Evolutionary conservation across 1,284 basidiomycete species (phyloP).

Genomic region (Microbotryomycetes sp.): DNA sequence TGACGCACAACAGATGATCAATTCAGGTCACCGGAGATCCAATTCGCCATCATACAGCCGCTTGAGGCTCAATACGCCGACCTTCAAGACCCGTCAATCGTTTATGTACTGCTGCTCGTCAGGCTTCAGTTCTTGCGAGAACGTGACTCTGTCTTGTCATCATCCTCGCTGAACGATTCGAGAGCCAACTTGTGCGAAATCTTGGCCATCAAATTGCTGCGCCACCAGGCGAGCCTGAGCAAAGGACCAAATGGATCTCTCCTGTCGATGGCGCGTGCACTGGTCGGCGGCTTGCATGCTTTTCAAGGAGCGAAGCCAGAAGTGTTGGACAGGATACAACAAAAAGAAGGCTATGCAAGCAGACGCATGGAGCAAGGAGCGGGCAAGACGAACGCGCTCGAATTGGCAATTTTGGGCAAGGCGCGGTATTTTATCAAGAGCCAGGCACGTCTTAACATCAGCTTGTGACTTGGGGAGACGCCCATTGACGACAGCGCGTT

Average conservation of each 20-base stretch:
- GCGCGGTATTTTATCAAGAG: constrained; percentile 22
- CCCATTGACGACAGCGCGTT: constrained; percentile 5
- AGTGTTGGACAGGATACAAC: constrained; percentile 20
- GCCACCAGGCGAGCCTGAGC: constrained; percentile 12
- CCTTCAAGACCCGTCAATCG: constrained; percentile 15
- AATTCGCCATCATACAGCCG: constrained; percentile 18
- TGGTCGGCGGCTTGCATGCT: constrained; percentile 33
- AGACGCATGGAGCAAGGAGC: constrained; percentile 15
- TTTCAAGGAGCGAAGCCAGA: constrained; percentile 35
- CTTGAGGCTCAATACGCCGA: constrained; percentile 8
- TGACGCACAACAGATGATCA: background rate
- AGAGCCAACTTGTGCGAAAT: constrained; percentile 37
- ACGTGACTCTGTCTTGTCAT: constrained; percentile 16
- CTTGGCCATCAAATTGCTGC: constrained; percentile 34
- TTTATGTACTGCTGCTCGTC: constrained; percentile 30
- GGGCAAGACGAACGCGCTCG: constrained; percentile 31
- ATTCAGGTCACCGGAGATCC: constrained; percentile 12
- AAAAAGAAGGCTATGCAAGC: constrained; percentile 21
- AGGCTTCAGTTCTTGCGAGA: constrained; percentile 30
- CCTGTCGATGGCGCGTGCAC: constrained; percentile 29
- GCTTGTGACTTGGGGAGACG: constrained; percentile 2
- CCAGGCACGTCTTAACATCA: background rate
- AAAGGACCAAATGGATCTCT: constrained; percentile 18
- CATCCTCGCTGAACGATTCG: constrained; percentile 31
- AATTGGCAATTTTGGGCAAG: constrained; percentile 29